Conservation (phyloP, 2,329 filamentous ascomycete species). For the Hypomyces perniciosus region DNA sequence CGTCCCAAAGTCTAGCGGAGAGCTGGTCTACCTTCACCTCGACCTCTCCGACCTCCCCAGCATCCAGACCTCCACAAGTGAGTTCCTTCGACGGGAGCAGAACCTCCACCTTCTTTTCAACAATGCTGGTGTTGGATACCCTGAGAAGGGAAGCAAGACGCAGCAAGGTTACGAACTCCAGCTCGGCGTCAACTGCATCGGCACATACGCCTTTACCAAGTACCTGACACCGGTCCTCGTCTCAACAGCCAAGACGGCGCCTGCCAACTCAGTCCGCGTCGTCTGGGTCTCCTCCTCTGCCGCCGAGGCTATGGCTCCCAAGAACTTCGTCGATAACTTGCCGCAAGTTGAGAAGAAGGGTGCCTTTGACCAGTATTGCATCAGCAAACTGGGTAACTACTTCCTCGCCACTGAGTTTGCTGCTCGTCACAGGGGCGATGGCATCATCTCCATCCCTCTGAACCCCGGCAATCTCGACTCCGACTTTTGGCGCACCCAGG, state of each 20-base stretch:
- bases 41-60: conserved; percentile 34
- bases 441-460: conserved; percentile 25
- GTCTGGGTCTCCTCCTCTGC: conserved; percentile 27
- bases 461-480: conserved; percentile 37
- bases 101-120: conserved; percentile 35
- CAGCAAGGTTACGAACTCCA: conserved; percentile 30
- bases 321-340: conserved; percentile 3
- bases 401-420: conserved; percentile 28
- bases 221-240: conserved; percentile 29
- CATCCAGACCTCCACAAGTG: conserved; percentile 21
- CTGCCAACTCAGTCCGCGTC: conserved; percentile 24
- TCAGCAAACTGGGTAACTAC: conserved; percentile 29
- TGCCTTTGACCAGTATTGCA: conserved; percentile 16
- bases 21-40: conserved; percentile 35
- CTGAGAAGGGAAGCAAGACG: conserved; percentile 24
- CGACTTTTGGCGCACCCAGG: conserved; percentile 28
- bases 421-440: conserved; percentile 20
- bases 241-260: conserved; percentile 24
- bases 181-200: conserved; percentile 35
- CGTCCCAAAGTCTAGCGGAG: conserved; percentile 29
- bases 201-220: conserved; percentile 34
- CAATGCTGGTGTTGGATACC: conserved; percentile 37
- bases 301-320: background rate
- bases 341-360: conserved; percentile 12
- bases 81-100: conserved; percentile 18